Evolutionary conservation across 1,284 basidiomycete species (phyloP).

Genomic region (Taiwanofungus camphoratus): DNA sequence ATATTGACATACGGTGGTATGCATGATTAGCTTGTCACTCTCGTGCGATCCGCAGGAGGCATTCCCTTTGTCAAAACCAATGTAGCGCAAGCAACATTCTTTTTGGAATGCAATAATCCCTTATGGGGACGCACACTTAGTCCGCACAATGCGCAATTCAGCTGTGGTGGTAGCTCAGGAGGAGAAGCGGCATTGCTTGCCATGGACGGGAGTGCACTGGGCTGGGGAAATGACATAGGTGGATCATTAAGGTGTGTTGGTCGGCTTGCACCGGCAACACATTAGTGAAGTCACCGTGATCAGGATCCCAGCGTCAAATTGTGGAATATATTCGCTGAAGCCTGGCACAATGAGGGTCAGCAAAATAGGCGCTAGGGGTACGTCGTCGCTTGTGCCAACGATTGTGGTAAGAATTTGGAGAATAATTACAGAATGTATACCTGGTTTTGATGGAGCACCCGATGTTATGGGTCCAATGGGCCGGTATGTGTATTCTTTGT

Average conservation of each 20-base stretch:
- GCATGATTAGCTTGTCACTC: slow-evolving; percentile 33
- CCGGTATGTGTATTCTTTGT: slow-evolving; percentile 34
- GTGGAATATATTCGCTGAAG: slow-evolving; percentile 79
- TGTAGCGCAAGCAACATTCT: slow-evolving; percentile 76
- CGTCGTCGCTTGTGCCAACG: slow-evolving; percentile 11
- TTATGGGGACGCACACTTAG: slow-evolving; percentile 74
- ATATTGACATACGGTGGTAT: background rate
- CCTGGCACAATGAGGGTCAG: slow-evolving; percentile 55
- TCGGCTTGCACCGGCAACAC: too few species aligned
- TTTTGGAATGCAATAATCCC: slow-evolving; percentile 85
- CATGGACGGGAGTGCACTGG: slow-evolving; percentile 71
- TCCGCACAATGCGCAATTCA: slow-evolving; percentile 61
- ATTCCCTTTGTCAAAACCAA: slow-evolving; percentile 73
- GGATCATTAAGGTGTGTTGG: slow-evolving; percentile 48
- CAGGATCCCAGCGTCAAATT: slow-evolving; percentile 76
- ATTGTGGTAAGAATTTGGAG: background rate
- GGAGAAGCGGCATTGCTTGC: slow-evolving; percentile 76
- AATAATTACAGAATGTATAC: slow-evolving; percentile 36
- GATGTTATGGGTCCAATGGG: slow-evolving; percentile 70
- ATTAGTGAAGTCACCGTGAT: slow-evolving; percentile 20
- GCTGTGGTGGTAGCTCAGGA: slow-evolving; percentile 74
- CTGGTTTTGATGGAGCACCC: slow-evolving; percentile 65
- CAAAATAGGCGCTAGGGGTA: slow-evolving; percentile 42
- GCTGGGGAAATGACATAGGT: slow-evolving; percentile 76
- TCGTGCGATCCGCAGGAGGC: slow-evolving; percentile 45